Conservation (phyloP, 2,329 filamentous ascomycete species). For the Metarhizium brunneum region DNA sequence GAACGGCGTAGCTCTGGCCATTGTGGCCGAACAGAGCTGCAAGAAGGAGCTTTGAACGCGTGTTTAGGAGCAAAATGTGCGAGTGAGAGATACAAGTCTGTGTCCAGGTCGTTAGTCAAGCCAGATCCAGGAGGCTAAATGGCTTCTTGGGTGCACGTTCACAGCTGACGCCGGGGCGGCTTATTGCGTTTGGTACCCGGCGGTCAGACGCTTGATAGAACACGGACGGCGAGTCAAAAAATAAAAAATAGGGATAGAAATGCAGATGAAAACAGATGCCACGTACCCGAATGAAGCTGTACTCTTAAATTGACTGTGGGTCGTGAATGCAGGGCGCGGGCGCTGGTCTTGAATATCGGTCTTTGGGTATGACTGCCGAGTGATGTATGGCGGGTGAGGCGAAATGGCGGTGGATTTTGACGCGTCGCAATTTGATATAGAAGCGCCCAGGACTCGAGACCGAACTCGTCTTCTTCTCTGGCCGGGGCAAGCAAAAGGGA, state of each 20-base stretch:
- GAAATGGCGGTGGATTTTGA: conserved; percentile 3
- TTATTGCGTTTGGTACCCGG: background rate
- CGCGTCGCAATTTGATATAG: conserved; percentile 4
- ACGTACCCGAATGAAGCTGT: conserved; percentile 4
- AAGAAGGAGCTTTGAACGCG: conserved; percentile 4
- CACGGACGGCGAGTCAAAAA: background rate
- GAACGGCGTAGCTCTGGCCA: conserved; percentile 44
- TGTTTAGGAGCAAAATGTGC: background rate
- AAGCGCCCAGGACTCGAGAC: background rate
- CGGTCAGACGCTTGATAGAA: background rate
- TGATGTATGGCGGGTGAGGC: background rate
- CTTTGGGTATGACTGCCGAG: conserved; percentile 1
- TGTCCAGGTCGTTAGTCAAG: background rate
- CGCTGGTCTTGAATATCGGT: background rate
- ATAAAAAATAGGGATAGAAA: background rate
- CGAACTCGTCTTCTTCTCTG: background rate
- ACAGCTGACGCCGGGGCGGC: background rate
- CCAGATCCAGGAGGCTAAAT: background rate
- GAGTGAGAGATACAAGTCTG: background rate
- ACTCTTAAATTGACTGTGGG: conserved; percentile 4
- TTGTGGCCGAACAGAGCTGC: conserved; percentile 28
- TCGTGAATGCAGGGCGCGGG: conserved; percentile 2
- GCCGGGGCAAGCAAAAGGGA: background rate
- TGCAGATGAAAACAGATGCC: background rate
- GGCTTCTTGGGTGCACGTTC: background rate